These are phyloP conservation scores for Globisporangium alternatum DNA, from an alignment of 352 stramenopile species.

Conservation along the genomic window DNA sequence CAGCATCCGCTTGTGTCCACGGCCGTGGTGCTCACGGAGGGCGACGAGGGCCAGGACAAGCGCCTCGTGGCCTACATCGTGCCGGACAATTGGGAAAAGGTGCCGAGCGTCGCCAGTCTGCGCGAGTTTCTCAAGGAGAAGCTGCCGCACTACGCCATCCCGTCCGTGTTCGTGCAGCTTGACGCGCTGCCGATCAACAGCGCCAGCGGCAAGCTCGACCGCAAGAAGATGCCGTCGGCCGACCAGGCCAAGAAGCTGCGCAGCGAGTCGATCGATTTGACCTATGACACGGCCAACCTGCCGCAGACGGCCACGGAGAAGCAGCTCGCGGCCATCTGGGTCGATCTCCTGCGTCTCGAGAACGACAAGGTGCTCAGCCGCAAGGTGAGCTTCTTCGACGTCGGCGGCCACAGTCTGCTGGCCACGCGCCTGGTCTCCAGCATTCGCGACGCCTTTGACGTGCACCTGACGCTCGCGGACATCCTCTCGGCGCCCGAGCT, in stretches of 20 bases:
- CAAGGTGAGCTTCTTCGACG: slow-evolving; percentile 74
- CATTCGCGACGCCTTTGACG: slow-evolving; percentile 59
- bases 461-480: slow-evolving; percentile 74
- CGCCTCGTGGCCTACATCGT: slow-evolving; percentile 92
- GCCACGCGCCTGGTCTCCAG: slow-evolving; percentile 70
- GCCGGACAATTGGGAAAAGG: slow-evolving; percentile 64
- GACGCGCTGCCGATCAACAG: slow-evolving; percentile 86
- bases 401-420: slow-evolving; percentile 77
- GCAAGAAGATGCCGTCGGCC: slow-evolving; percentile 81
- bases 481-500: slow-evolving; percentile 62
- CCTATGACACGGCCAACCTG: slow-evolving; percentile 30
- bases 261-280: slow-evolving; percentile 74
- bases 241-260: slow-evolving; percentile 67
- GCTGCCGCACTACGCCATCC: slow-evolving; percentile 83
- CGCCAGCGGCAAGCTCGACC: slow-evolving; percentile 86
- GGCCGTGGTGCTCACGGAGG: slow-evolving; percentile 90
- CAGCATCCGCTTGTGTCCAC: slow-evolving; percentile 83
- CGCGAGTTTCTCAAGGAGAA: slow-evolving; percentile 68
- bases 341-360: slow-evolving; percentile 63
- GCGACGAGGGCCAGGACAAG: slow-evolving; percentile 82
- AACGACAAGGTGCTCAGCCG: slow-evolving; percentile 51
- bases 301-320: slow-evolving; percentile 62
- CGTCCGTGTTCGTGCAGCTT: slow-evolving; percentile 76
- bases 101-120: slow-evolving; percentile 60
- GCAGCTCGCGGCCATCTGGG: slow-evolving; percentile 59